Evolutionary conservation across 2,329 filamentous ascomycete genomes (phyloP), one percentile per base, ranked within the genome.

Genomic region (Mycosphaerella sp.): DNA sequence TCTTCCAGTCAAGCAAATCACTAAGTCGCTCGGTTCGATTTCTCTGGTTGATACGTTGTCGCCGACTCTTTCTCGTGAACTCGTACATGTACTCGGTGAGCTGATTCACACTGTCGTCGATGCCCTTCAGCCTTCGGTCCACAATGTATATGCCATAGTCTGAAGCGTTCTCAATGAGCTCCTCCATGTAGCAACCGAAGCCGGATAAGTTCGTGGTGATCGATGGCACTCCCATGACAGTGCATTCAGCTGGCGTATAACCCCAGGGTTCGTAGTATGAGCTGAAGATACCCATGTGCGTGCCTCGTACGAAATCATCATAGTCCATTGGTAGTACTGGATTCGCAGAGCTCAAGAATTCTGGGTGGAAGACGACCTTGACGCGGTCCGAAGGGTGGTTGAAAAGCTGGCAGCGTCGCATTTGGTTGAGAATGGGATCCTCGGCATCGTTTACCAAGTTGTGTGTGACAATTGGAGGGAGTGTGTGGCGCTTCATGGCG

Each of bases 231-330:
- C 93, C 93, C 93, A 97, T 97, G 59, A 97, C 93, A 0, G 93
- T 97, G 73, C 93, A 98, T 73, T 97, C 93, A 49, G 93, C 92
- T 0, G 92, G 93, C 2, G 93, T 98, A 74, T 98, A 98, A 44
- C 93, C 93, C 93, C 93, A 98, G 7, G 93, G 93, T 75, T 98
- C 93, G 72, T 98, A 98, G 80, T 97, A 97, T 2, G 93, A 97
- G 23, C 92, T 80, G 74, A 98, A 98, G 54, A 98, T 84, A 66
- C 93, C 93, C 68, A 98, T 76, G 73, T 98, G 92, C 40, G 92
- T 97, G 61, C 93, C 93, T 52, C 93, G 89, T 43, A 98, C 93
- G 69, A 98, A 98, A 71, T 98, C 93, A 67, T 98, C 93, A 67
- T 98, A 97, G 74, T 97, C 93, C 67, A 98, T 80, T 14, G 93